Evolutionary conservation across 148 eudicot species (phyloP).

Genomic region (Arbutus unedo): DNA sequence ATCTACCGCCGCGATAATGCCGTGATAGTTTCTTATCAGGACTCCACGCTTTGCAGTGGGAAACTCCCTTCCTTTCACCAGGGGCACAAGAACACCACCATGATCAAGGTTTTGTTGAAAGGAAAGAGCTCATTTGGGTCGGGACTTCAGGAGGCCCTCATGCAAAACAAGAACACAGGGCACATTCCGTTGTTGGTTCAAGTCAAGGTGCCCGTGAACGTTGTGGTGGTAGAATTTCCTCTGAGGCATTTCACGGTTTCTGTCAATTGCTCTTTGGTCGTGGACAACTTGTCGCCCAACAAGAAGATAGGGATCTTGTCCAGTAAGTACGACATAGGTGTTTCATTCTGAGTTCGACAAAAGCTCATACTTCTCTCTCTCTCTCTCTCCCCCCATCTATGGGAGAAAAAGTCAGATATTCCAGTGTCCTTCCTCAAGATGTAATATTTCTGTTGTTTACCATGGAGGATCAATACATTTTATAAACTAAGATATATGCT

Average conservation of each 20-base stretch:
- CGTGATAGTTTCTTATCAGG: conserved; percentile 29
- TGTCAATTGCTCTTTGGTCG: conserved; percentile 38
- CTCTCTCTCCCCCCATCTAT: neutral
- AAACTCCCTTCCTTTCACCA: conserved; percentile 46
- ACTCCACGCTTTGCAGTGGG: conserved; percentile 38
- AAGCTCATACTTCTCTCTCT: neutral
- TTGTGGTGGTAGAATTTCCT: conserved; percentile 27
- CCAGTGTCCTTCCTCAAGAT: neutral
- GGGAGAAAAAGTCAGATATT: neutral
- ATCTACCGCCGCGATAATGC: conserved; percentile 34
- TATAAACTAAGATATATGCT: neutral
- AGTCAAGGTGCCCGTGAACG: conserved; percentile 40
- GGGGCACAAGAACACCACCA: conserved; percentile 36
- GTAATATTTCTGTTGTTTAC: conserved; percentile 8
- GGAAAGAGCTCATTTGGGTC: conserved; percentile 43
- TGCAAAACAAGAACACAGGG: conserved; percentile 17
- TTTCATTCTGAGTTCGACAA: conserved; percentile 13
- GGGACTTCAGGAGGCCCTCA: conserved; percentile 33
- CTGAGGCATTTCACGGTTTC: conserved; percentile 29
- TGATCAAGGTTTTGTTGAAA: conserved; percentile 30
- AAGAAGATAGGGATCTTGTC: conserved; percentile 38
- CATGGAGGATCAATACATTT: neutral
- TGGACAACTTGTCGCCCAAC: conserved; percentile 40
- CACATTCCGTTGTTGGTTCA: conserved; percentile 43
- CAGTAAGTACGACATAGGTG: conserved; percentile 13